A percentile compares a stretch with the other conserved stretches of the same genome.
Conservation (phyloP, 1,284 basidiomycete genomes). For the Tilletia setariae region DNA sequence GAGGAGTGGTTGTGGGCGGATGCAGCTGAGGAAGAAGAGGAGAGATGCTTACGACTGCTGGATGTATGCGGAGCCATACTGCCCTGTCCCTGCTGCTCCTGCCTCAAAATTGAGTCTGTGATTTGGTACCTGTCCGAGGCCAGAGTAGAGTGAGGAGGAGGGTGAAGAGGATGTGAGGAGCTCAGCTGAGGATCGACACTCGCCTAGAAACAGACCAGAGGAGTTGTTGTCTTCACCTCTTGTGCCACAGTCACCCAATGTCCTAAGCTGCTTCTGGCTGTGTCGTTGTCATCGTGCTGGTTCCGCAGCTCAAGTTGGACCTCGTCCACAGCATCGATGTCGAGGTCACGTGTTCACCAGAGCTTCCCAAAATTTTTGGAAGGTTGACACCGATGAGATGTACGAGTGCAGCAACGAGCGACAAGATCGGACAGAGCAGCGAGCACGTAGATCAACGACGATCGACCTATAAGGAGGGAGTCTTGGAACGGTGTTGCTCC, state of each 20-base stretch:
- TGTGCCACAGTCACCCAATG: no score
- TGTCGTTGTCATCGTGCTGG: not conserved
- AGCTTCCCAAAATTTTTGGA: not conserved
- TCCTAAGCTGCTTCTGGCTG: not conserved
- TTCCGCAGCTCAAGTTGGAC: not conserved
- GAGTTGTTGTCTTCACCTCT: not conserved
- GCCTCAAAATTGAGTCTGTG: no score
- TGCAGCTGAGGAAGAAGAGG: slow-evolving; percentile 35
- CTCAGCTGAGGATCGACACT: no score
- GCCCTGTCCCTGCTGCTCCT: not conserved
- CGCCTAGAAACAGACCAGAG: no score
- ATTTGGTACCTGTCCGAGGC: not conserved
- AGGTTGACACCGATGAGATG: not conserved
- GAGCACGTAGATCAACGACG: not conserved
- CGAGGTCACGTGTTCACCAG: not conserved
- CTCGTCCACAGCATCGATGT: not conserved
- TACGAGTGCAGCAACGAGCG: not conserved
- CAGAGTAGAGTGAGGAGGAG: not conserved
- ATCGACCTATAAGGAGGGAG: not conserved
- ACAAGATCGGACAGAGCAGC: not conserved
- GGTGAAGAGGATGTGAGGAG: not conserved
- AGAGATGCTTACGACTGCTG: slow-evolving; percentile 38
- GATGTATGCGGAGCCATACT: slow-evolving; percentile 9
- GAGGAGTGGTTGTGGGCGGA: slow-evolving; percentile 23
- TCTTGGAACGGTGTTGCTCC: no score